Conservation (phyloP, 1,139 yeast genomes). For the Yamadazyma oceani region DNA sequence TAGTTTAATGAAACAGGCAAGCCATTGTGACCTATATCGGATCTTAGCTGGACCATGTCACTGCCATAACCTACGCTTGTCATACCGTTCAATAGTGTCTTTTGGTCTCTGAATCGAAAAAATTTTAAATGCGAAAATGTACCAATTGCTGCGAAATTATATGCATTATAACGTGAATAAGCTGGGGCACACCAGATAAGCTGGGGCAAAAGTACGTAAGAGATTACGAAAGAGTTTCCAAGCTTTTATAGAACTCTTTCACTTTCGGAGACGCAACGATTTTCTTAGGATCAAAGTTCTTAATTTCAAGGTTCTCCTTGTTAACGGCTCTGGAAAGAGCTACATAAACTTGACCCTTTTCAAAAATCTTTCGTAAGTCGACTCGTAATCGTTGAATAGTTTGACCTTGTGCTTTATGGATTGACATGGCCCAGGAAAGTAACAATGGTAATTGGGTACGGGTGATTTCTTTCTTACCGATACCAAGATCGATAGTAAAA, state of each 20-base stretch:
- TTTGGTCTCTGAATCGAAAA: no score
- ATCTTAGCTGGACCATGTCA: conserved; percentile 6
- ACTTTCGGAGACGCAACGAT: conserved; percentile 71
- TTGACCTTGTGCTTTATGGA: conserved; percentile 92
- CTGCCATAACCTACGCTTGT: not conserved
- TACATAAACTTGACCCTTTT: conserved; percentile 85
- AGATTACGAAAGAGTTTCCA: conserved; percentile 6
- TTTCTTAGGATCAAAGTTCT: conserved; percentile 62
- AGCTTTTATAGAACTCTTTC: conserved; percentile 55
- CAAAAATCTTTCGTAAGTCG: conserved; percentile 69
- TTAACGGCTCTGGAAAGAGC: conserved; percentile 89
- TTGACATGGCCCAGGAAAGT: conserved; percentile 86
- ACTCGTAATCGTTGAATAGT: conserved; percentile 77
- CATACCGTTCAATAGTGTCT: not conserved
- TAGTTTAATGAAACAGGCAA: conserved; percentile 72
- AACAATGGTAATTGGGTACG: conserved; percentile 72
- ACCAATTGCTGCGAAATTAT: not conserved
- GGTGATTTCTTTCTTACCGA: conserved; percentile 21
- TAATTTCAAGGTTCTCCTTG: conserved; percentile 68
- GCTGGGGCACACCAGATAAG: no score
- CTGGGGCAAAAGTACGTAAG: no score
- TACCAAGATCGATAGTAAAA: conserved; percentile 49
- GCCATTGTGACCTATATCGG: conserved; percentile 46
- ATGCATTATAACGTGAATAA: not conserved
- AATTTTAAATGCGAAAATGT: no score